phyloP scores from a whole-genome alignment of 768 basidiomycete genomes.

The Mycena vulgaris region DNA sequence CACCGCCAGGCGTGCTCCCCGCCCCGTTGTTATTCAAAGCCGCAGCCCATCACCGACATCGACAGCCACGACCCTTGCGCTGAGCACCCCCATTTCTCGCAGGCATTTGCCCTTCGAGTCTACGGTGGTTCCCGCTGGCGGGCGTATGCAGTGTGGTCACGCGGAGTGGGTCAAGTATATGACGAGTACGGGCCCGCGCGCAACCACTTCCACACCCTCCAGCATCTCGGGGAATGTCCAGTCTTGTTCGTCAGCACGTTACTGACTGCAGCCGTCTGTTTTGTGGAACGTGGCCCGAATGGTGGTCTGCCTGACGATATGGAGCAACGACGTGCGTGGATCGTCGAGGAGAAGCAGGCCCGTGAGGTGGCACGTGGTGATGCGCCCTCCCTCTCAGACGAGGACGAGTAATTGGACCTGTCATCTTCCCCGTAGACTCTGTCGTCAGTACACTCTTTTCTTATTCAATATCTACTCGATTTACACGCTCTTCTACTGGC shows the following conservation, averaged over 20 bases:
- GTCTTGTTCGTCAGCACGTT: background rate
- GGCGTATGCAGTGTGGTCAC: background rate
- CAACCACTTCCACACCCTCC: background rate
- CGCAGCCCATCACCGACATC: constrained; percentile 7
- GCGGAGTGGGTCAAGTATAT: background rate
- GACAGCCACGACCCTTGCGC: background rate
- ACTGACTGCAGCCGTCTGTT: background rate
- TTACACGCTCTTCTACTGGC: no score
- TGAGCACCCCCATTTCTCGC: no score
- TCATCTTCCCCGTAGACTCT: no score
- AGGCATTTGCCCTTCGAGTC: no score
- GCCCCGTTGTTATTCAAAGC: background rate
- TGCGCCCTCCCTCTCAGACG: no score
- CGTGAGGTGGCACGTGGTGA: no score
- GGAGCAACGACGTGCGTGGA: no score
- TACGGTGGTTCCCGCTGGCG: no score
- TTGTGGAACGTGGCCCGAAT: background rate
- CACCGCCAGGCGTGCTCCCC: no score
- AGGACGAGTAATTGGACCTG: no score
- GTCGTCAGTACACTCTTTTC: no score
- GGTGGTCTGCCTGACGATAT: background rate
- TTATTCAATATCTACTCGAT: no score
- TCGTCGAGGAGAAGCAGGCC: background rate
- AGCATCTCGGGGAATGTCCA: background rate
- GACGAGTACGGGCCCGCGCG: background rate